Evolutionary conservation across 2,329 filamentous ascomycete species (phyloP).

Genomic region (Colletotrichum destructivum): DNA sequence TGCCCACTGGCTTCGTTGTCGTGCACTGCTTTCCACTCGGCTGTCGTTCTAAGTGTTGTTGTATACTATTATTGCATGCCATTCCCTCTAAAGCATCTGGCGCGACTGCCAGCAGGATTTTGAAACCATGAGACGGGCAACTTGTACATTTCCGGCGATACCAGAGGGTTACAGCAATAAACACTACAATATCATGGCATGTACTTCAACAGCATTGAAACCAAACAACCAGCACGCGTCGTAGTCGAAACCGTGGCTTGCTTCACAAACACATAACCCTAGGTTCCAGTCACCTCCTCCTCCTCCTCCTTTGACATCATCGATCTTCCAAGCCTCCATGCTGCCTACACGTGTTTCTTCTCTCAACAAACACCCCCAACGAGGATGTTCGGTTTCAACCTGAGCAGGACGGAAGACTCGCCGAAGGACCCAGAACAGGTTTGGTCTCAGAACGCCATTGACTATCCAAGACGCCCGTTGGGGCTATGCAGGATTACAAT

Average conservation of each 20-base stretch:
- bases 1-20: too few species aligned
- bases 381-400: slow-evolving; percentile 24
- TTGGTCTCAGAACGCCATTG: slow-evolving; percentile 8
- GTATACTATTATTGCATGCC: too few species aligned
- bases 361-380: slow-evolving; percentile 10
- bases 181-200: too few species aligned
- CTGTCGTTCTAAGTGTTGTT: too few species aligned
- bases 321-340: background rate
- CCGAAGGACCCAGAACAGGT: slow-evolving; percentile 25
- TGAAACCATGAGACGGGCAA: too few species aligned
- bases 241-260: slow-evolving; percentile 5
- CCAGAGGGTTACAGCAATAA: too few species aligned
- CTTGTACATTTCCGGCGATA: too few species aligned
- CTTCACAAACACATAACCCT: slow-evolving; percentile 11
- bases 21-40: too few species aligned
- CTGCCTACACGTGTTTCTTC: slow-evolving; percentile 21
- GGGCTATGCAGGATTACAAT: slow-evolving; percentile 27
- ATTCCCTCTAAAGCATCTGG: too few species aligned
- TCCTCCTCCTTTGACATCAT: slow-evolving; percentile 6
- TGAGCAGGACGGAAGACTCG: slow-evolving; percentile 25
- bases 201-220: background rate
- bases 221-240: background rate
- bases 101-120: too few species aligned
- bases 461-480: slow-evolving; percentile 9
- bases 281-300: background rate